phyloP scores from a whole-genome alignment of 306 rosid species.

The Cajanus cajan region DNA sequence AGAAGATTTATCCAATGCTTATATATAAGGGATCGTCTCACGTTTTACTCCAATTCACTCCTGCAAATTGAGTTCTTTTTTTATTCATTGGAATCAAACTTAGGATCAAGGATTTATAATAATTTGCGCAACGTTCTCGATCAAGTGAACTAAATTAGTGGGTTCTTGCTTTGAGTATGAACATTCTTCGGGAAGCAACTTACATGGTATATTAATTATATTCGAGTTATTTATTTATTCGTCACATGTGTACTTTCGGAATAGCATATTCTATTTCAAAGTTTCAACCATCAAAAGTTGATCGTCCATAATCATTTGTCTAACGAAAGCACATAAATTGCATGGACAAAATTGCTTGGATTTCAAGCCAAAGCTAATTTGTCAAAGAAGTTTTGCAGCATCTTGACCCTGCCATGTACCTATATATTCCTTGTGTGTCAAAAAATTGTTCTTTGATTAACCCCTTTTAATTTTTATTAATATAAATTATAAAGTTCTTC shows the following conservation, averaged over 20 bases:
- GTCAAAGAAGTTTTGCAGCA: slow-evolving; percentile 3
- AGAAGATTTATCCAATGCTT: not conserved
- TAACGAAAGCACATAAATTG: not conserved
- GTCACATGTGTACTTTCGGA: not conserved
- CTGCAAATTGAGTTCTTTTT: not conserved
- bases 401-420: not conserved
- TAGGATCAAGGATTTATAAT: too few species aligned
- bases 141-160: too few species aligned
- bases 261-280: slow-evolving; percentile 17
- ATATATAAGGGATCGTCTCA: not conserved
- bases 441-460: not conserved
- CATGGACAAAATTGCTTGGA: not conserved
- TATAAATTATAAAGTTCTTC: not conserved
- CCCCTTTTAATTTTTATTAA: not conserved
- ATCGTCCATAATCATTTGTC: not conserved
- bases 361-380: not conserved
- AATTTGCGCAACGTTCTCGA: too few species aligned
- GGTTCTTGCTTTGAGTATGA: not conserved
- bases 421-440: not conserved
- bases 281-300: slow-evolving; percentile 15
- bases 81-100: too few species aligned
- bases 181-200: not conserved
- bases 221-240: not conserved
- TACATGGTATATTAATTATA: not conserved
- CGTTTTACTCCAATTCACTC: not conserved